Conservation (phyloP, 139 green algal species). For the Volvox africanus region DNA sequence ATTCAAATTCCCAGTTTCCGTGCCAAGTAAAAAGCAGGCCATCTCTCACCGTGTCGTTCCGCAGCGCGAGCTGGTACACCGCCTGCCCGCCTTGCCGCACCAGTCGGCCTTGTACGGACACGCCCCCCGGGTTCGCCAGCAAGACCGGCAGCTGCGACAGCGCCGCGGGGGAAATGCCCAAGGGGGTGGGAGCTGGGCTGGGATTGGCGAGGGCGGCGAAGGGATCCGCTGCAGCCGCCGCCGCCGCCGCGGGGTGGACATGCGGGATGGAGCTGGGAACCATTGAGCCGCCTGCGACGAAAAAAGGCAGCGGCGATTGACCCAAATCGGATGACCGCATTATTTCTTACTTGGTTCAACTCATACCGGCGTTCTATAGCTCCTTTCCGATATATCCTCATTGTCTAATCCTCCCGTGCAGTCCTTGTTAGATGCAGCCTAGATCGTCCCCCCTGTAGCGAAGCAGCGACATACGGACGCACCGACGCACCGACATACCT, state of each 20-base stretch:
- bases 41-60: constrained; percentile 39
- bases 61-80: constrained; percentile 34
- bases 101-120: constrained; percentile 78
- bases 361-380: too few species aligned
- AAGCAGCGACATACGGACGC: too few species aligned
- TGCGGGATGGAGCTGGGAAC: neutral
- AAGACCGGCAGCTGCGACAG: constrained; percentile 72
- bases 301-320: neutral
- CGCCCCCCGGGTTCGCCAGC: constrained; percentile 60
- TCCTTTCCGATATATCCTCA: too few species aligned
- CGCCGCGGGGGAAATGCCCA: constrained; percentile 18
- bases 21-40: too few species aligned
- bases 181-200: constrained; percentile 8
- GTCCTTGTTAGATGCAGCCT: neutral
- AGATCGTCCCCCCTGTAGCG: neutral
- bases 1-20: too few species aligned
- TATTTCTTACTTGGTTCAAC: neutral
- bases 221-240: constrained; percentile 29
- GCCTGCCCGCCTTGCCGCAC: constrained; percentile 60
- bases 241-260: too few species aligned
- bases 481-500: constrained; percentile 32
- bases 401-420: too few species aligned
- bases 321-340: neutral
- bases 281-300: neutral
- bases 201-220: constrained; percentile 56